These are phyloP conservation scores for Sclerotinia nivalis DNA, from an alignment of 2,329 filamentous ascomycete species.

Conservation along the genomic window DNA sequence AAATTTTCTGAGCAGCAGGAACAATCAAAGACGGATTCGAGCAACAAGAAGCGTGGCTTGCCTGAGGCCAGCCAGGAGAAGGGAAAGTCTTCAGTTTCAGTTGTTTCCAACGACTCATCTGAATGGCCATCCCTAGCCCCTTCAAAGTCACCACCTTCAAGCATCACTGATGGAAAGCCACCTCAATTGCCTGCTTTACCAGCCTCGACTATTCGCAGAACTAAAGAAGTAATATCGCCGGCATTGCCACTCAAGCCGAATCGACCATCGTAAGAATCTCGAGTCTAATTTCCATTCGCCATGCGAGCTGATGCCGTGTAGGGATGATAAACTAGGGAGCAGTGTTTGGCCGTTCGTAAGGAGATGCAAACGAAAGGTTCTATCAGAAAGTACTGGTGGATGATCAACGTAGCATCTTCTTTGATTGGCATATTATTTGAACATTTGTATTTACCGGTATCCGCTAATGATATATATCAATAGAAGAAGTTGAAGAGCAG, in stretches of 20 bases:
- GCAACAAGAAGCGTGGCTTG: conserved; percentile 6
- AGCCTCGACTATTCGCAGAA: conserved; percentile 6
- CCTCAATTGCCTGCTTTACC: conserved; percentile 21
- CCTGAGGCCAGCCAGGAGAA: background rate
- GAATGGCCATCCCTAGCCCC: conserved; percentile 33
- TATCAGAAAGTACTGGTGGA: background rate
- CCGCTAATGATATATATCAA: background rate
- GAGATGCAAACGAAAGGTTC: conserved; percentile 23
- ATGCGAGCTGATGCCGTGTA: conserved; percentile 24
- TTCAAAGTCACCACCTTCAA: conserved; percentile 26
- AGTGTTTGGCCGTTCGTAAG: conserved; percentile 33
- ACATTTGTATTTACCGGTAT: conserved; percentile 7
- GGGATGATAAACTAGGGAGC: conserved; percentile 24
- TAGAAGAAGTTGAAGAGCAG: background rate
- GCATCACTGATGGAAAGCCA: conserved; percentile 32
- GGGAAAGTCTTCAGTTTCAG: background rate
- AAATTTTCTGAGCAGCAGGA: background rate
- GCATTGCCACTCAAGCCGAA: conserved; percentile 15
- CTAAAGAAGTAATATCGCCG: background rate
- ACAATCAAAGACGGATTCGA: conserved; percentile 4
- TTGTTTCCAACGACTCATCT: conserved; percentile 20
- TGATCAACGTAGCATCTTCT: background rate
- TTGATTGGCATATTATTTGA: background rate
- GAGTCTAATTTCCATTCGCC: conserved; percentile 7
- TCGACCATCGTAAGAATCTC: conserved; percentile 23